phyloP scores from a whole-genome alignment of 2,329 filamentous ascomycete genomes.

The Madurella fahalii region DNA sequence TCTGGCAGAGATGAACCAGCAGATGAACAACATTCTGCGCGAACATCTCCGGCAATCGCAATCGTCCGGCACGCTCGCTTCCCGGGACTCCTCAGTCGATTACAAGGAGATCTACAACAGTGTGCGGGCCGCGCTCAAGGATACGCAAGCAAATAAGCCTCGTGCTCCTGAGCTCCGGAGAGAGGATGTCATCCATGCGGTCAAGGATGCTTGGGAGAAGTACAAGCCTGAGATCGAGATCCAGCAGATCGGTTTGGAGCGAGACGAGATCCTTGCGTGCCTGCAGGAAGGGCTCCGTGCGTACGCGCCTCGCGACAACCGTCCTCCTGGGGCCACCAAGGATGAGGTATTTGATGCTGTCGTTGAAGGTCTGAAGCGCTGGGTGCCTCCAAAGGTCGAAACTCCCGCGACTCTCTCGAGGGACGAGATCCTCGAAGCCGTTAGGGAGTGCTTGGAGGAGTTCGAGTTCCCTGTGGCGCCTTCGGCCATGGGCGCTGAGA shows the following conservation, averaged over 20 bases:
- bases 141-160: conserved; percentile 50
- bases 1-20: conserved; percentile 74
- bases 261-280: conserved; percentile 84
- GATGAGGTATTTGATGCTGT: conserved; percentile 85
- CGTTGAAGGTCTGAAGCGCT: conserved; percentile 79
- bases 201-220: conserved; percentile 86
- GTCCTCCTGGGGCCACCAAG: conserved; percentile 60
- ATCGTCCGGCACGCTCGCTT: conserved; percentile 50
- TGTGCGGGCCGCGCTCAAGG: conserved; percentile 69
- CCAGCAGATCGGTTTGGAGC: conserved; percentile 83
- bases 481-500: conserved; percentile 49
- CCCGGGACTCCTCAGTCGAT: conserved; percentile 60
- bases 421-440: conserved; percentile 78
- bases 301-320: conserved; percentile 56
- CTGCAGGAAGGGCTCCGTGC: conserved; percentile 80
- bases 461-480: conserved; percentile 69
- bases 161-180: conserved; percentile 56
- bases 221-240: conserved; percentile 93
- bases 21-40: conserved; percentile 74
- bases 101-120: conserved; percentile 83
- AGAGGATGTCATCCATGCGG: conserved; percentile 81
- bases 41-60: conserved; percentile 69
- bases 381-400: conserved; percentile 68
- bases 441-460: conserved; percentile 81
- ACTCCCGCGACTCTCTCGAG: conserved; percentile 66